Conservation (phyloP, 768 basidiomycete genomes). For the Leccinum imitatum region DNA sequence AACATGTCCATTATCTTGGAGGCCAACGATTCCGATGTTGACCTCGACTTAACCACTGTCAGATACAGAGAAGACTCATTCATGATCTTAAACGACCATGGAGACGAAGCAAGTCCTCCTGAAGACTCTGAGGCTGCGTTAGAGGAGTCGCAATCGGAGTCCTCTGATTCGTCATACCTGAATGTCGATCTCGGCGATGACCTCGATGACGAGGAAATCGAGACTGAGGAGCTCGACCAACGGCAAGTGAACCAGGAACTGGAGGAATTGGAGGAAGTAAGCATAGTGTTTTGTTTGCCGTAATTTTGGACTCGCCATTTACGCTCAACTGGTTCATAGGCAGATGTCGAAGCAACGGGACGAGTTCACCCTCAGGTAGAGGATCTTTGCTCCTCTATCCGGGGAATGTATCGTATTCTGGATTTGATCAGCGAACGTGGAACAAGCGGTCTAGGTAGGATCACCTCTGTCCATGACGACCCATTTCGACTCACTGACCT, state of each 20-base stretch:
- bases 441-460: conserved; percentile 51
- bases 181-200: conserved; percentile 17
- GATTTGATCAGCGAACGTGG: conserved; percentile 53
- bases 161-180: conserved; percentile 23
- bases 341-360: conserved; percentile 16
- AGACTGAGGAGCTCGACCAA: conserved; percentile 15
- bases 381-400: conserved; percentile 34
- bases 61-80: conserved; percentile 11
- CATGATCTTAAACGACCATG: conserved; percentile 5
- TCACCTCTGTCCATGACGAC: not conserved
- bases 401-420: conserved; percentile 52
- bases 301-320: not conserved
- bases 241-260: conserved; percentile 7
- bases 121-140: conserved; percentile 1
- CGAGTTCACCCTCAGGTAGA: conserved; percentile 7
- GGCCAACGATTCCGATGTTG: conserved; percentile 7
- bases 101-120: conserved; percentile 1
- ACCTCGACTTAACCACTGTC: conserved; percentile 9
- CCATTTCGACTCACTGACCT: not conserved
- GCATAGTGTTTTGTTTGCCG: not conserved
- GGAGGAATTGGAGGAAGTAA: conserved; percentile 15
- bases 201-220: conserved; percentile 16
- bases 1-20: conserved; percentile 23
- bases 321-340: conserved; percentile 7
- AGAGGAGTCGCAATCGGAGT: conserved; percentile 18